These are phyloP conservation scores for Yarrowia sp. DNA, from an alignment of 805 yeast species.

Conservation along the genomic window DNA sequence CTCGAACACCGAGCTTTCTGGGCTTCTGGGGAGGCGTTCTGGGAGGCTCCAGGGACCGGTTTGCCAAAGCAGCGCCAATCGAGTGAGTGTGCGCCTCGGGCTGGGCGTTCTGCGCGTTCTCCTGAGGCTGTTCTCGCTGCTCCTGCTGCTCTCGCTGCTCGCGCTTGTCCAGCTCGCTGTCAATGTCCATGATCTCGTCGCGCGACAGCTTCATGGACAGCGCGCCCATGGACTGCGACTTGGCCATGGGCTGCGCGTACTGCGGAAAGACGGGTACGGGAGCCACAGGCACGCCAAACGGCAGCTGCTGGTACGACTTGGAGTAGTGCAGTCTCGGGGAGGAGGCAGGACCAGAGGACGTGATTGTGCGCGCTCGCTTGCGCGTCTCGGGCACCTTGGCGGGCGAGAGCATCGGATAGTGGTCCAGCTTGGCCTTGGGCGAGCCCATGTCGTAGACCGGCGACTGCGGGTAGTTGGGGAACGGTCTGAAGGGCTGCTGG, in stretches of 20 bases:
- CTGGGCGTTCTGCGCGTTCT: neutral
- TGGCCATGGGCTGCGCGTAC: constrained; percentile 18
- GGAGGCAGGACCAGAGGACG: neutral
- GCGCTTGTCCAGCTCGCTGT: constrained; percentile 3
- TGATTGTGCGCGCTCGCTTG: constrained; percentile 22
- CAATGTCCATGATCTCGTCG: constrained; percentile 12
- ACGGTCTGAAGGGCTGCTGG: constrained; percentile 18
- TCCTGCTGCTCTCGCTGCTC: constrained; percentile 1
- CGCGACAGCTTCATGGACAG: constrained; percentile 9
- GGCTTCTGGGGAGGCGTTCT: constrained; percentile 35
- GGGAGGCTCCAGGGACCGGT: constrained; percentile 31
- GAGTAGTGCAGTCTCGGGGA: constrained; percentile 16
- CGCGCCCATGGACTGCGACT: constrained; percentile 25
- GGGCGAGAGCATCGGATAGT: constrained; percentile 14
- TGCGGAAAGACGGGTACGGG: too few species aligned
- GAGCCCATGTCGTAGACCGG: neutral
- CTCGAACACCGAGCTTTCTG: constrained; percentile 25
- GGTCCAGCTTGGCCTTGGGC: constrained; percentile 5
- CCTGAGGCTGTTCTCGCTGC: neutral
- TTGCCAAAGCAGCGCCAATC: neutral
- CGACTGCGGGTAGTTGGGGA: neutral
- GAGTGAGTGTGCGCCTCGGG: constrained; percentile 4
- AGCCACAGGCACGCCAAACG: neutral
- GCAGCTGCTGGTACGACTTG: constrained; percentile 18
- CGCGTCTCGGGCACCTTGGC: constrained; percentile 4